These are phyloP conservation scores for Parastagonospora nodorum DNA, from an alignment of 2,329 filamentous ascomycete genomes.

Conservation along the genomic window DNA sequence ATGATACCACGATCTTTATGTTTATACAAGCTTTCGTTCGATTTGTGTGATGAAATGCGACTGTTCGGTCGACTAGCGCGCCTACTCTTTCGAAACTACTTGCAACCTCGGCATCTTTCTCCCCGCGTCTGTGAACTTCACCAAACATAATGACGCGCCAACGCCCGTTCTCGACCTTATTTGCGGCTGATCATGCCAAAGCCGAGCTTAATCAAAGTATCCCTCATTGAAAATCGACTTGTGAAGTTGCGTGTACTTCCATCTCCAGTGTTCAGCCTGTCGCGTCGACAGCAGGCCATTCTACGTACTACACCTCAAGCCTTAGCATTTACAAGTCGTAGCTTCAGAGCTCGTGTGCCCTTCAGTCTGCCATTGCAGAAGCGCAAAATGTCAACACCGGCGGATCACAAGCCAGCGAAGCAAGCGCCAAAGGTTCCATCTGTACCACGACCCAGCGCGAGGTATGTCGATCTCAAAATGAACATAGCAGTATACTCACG, in stretches of 20 bases:
- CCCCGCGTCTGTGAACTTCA: slow-evolving; percentile 30
- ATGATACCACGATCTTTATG: slow-evolving; percentile 41
- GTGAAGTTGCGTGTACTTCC: background rate
- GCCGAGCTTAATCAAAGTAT: slow-evolving; percentile 11
- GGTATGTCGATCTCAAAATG: slow-evolving; percentile 47
- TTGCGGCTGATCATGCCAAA: slow-evolving; percentile 34
- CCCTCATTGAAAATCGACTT: slow-evolving; percentile 11
- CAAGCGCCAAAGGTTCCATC: slow-evolving; percentile 45
- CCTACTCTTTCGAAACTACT: slow-evolving; percentile 9
- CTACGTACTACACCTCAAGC: background rate
- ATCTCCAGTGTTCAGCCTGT: background rate
- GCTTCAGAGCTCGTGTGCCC: background rate
- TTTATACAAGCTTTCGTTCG: background rate
- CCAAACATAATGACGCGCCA: slow-evolving; percentile 27
- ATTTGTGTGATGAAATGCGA: background rate
- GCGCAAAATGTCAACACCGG: slow-evolving; percentile 39
- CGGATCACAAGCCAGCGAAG: slow-evolving; percentile 38
- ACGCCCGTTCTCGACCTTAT: slow-evolving; percentile 10
- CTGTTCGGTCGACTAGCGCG: background rate
- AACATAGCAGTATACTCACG: background rate
- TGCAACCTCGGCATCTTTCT: slow-evolving; percentile 39
- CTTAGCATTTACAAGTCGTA: background rate
- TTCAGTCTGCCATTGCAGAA: background rate
- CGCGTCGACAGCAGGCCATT: background rate
- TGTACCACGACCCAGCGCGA: slow-evolving; percentile 67